Conservation (phyloP, 169 alveolate genomes). For the Cryptosporidium felis region DNA sequence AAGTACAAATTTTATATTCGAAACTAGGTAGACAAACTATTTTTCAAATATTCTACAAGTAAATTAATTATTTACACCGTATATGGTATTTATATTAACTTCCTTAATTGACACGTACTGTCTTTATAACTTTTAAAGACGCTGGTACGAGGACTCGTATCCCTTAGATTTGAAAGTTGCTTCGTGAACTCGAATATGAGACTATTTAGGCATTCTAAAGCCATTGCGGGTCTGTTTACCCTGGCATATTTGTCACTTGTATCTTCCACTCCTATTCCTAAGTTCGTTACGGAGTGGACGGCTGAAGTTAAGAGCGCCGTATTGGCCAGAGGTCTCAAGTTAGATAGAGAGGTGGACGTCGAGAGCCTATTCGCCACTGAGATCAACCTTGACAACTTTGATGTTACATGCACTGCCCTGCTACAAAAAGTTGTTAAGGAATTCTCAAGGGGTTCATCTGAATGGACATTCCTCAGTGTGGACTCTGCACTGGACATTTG, state of each 20-base stretch:
- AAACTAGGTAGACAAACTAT: not conserved
- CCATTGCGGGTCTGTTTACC: not conserved
- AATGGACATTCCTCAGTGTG: not conserved
- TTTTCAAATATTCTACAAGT: too few relatives aligned
- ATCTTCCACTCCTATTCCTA: not conserved
- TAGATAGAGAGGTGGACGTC: not conserved
- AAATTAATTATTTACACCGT: too few relatives aligned
- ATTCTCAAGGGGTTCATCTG: not conserved
- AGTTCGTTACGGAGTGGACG: slow-evolving; percentile 2
- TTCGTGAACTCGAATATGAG: not conserved
- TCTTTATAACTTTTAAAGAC: too few relatives aligned
- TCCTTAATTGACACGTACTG: too few relatives aligned
- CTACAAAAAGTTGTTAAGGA: not conserved
- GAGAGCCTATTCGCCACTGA: not conserved
- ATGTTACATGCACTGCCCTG: not conserved
- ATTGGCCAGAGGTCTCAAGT: not conserved
- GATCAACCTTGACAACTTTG: not conserved
- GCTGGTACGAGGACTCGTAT: too few relatives aligned
- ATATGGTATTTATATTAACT: too few relatives aligned
- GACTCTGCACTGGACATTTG: slow-evolving; percentile 48
- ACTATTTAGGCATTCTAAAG: not conserved
- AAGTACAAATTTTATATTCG: not conserved
- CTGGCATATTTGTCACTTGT: too few relatives aligned
- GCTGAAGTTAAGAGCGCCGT: not conserved
- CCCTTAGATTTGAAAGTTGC: too few relatives aligned